These are phyloP conservation scores for Colletotrichum neosansevieriae DNA, from an alignment of 2,329 filamentous ascomycete species.

Conservation along the genomic window DNA sequence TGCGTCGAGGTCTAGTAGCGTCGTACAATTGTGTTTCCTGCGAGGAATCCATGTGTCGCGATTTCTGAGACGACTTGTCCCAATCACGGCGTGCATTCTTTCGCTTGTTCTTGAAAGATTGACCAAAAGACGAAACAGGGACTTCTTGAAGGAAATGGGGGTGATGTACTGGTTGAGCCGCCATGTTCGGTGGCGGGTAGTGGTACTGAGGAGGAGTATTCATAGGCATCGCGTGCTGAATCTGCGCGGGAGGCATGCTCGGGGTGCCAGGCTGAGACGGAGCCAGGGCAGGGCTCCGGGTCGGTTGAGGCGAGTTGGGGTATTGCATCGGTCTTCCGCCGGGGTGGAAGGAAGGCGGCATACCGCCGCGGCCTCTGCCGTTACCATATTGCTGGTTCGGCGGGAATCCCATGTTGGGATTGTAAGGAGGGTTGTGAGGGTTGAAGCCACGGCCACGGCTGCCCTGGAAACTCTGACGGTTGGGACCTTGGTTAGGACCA, in stretches of 20 bases:
- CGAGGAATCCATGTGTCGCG: slow-evolving; percentile 53
- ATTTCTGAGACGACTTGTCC: slow-evolving; percentile 58
- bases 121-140: slow-evolving; percentile 42
- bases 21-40: slow-evolving; percentile 51
- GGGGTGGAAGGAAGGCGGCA: slow-evolving; percentile 61
- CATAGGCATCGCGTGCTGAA: slow-evolving; percentile 70
- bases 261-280: slow-evolving; percentile 77
- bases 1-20: slow-evolving; percentile 53
- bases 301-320: slow-evolving; percentile 75
- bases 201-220: slow-evolving; percentile 72
- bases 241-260: slow-evolving; percentile 72
- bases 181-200: slow-evolving; percentile 66
- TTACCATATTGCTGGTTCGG: slow-evolving; percentile 55
- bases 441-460: slow-evolving; percentile 65
- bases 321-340: slow-evolving; percentile 55
- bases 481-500: slow-evolving; percentile 68
- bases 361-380: slow-evolving; percentile 63
- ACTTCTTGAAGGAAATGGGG: slow-evolving; percentile 55
- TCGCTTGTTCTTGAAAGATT: slow-evolving; percentile 58
- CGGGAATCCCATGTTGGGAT: slow-evolving; percentile 58
- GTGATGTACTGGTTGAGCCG: slow-evolving; percentile 69
- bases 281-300: slow-evolving; percentile 74
- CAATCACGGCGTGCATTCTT: slow-evolving; percentile 59
- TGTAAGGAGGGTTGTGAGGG: slow-evolving; percentile 57
- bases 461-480: slow-evolving; percentile 66